phyloP scores from a whole-genome alignment of 179 eudicot species.

The Beta corolliflora region DNA sequence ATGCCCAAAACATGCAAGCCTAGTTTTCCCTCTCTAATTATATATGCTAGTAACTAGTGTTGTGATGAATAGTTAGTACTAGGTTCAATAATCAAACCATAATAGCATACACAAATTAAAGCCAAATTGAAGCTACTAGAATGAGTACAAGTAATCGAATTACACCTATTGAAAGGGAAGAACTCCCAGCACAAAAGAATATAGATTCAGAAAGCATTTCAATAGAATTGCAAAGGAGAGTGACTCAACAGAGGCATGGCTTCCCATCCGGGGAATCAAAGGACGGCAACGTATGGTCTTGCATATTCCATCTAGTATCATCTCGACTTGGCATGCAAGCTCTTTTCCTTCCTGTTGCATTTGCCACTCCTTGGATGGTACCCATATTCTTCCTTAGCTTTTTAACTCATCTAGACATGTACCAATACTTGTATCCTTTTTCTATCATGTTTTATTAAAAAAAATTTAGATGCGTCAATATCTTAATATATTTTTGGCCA shows the following conservation, averaged over 20 bases:
- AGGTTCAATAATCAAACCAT: too few relatives aligned
- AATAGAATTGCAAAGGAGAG: not conserved
- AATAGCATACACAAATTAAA: too few relatives aligned
- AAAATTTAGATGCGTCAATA: too few relatives aligned
- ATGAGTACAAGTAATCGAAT: constrained; percentile 18
- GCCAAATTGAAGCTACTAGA: not conserved
- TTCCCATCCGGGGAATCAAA: constrained; percentile 48
- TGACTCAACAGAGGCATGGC: constrained; percentile 35
- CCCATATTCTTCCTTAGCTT: not conserved
- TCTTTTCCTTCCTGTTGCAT: constrained; percentile 42
- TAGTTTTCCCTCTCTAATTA: not conserved
- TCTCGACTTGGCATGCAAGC: constrained; percentile 50
- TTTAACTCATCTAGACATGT: too few relatives aligned
- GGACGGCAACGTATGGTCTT: constrained; percentile 35
- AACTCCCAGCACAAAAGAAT: not conserved
- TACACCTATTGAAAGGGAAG: constrained; percentile 6
- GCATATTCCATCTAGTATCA: constrained; percentile 38
- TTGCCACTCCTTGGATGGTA: constrained; percentile 35
- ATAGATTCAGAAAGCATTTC: constrained; percentile 4
- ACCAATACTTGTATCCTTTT: too few relatives aligned
- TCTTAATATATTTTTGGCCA: too few relatives aligned
- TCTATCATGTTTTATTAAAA: too few relatives aligned
- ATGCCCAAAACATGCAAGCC: not conserved
- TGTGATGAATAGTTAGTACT: too few relatives aligned
- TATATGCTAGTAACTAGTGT: too few relatives aligned